Percentiles rank a stretch among this genome's conserved stretches.
Evolutionary conservation across 2,329 filamentous ascomycete genomes (phyloP).

Genomic region (Fusarium denticulatum): DNA sequence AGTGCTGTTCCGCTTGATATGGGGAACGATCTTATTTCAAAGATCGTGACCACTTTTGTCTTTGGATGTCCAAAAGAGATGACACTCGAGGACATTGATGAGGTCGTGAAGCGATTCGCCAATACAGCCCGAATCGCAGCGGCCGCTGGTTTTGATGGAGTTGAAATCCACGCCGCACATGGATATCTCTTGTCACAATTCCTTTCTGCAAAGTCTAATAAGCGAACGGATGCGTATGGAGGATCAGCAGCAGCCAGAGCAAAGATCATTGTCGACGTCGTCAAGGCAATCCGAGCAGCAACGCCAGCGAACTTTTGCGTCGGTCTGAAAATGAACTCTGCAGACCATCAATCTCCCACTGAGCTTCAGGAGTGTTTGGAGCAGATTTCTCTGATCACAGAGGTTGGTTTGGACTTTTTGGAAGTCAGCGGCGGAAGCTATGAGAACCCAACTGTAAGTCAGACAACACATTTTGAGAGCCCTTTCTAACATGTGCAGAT

Average conservation of each 20-base stretch:
- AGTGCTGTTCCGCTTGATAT: conserved; percentile 56
- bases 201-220: conserved; percentile 60
- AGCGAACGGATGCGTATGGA: conserved; percentile 65
- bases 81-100: conserved; percentile 62
- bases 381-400: conserved; percentile 63
- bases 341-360: conserved; percentile 60
- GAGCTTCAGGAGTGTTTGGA: conserved; percentile 63
- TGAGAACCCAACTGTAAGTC: conserved; percentile 59
- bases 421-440: conserved; percentile 74
- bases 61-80: conserved; percentile 68
- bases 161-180: conserved; percentile 61
- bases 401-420: conserved; percentile 69
- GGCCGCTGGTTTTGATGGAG: conserved; percentile 57
- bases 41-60: conserved; percentile 46
- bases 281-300: conserved; percentile 52
- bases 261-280: conserved; percentile 62
- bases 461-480: neutral
- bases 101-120: conserved; percentile 63
- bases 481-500: conserved; percentile 43
- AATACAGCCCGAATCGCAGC: conserved; percentile 59
- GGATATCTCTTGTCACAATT: conserved; percentile 69
- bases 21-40: conserved; percentile 50
- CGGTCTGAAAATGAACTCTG: conserved; percentile 66
- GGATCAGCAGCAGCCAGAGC: conserved; percentile 60
- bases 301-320: conserved; percentile 57